A percentile compares a stretch with the other conserved stretches of the same genome.
Evolutionary conservation across 805 yeast genomes (phyloP).

Genomic region (Zygoascus biomembranicola): DNA sequence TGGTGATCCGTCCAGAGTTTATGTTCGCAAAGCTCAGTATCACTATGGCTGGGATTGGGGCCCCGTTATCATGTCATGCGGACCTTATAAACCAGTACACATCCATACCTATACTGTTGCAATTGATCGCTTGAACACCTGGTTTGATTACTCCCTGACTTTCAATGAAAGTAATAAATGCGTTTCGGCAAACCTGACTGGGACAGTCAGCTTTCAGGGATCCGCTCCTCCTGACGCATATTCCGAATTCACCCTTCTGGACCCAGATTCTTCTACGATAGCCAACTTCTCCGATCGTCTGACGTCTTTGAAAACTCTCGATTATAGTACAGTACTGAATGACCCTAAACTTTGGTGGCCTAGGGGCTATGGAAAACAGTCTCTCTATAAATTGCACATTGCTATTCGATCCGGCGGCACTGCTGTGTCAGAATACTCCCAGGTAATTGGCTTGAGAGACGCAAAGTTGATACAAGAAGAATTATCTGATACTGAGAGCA

Average conservation of each 20-base stretch:
- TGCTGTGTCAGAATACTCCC: conserved; percentile 9
- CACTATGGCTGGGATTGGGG: conserved; percentile 58
- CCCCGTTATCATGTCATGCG: conserved; percentile 36
- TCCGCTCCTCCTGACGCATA: not conserved
- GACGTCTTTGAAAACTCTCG: conserved; percentile 9
- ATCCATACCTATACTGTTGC: conserved; percentile 10
- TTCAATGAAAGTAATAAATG: not conserved
- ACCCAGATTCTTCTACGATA: not conserved
- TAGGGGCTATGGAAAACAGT: conserved; percentile 30
- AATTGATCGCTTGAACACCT: not conserved
- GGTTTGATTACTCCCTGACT: not conserved
- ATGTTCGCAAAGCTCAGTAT: conserved; percentile 44
- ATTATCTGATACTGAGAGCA: conserved; percentile 27
- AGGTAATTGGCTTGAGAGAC: conserved; percentile 32
- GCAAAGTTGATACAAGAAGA: conserved; percentile 34
- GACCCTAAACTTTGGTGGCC: conserved; percentile 37
- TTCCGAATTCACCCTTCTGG: not conserved
- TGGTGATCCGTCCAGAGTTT: conserved; percentile 37
- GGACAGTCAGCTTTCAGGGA: not conserved
- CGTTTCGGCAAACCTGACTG: not conserved
- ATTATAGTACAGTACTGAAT: conserved; percentile 9
- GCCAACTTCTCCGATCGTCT: conserved; percentile 18
- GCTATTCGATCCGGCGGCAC: conserved; percentile 1
- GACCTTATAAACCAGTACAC: conserved; percentile 35
- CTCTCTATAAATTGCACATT: conserved; percentile 24